Percentiles rank a stretch among this genome's conserved stretches.
phyloP scores from a whole-genome alignment of 345 rosid genomes.

The Carallia pectinifolia region DNA sequence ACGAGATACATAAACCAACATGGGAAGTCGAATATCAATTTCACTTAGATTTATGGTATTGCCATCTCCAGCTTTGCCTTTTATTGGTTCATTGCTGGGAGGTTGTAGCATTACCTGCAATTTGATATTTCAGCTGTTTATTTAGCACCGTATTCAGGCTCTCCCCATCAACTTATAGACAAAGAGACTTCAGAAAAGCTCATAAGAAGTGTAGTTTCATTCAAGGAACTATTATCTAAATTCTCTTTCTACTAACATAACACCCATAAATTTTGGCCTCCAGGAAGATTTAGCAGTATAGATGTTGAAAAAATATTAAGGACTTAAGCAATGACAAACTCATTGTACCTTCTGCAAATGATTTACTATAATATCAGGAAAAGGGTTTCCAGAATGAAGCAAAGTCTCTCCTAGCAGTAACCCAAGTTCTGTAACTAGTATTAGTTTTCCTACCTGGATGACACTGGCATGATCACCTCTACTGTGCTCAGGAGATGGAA shows the following conservation, averaged over 20 bases:
- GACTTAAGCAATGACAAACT: no score
- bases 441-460: slow-evolving; percentile 49
- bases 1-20: slow-evolving; percentile 76
- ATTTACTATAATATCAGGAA: no score
- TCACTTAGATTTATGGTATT: slow-evolving; percentile 49
- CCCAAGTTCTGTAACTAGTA: neutral
- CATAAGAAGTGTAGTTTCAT: no score
- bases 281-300: neutral
- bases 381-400: no score
- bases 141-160: neutral
- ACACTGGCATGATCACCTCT: slow-evolving; percentile 81
- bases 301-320: no score
- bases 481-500: slow-evolving; percentile 53
- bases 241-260: neutral
- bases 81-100: slow-evolving; percentile 46
- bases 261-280: neutral
- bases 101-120: slow-evolving; percentile 76
- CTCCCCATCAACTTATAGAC: neutral
- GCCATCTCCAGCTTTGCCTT: slow-evolving; percentile 32
- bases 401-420: no score
- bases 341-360: no score
- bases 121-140: slow-evolving; percentile 10
- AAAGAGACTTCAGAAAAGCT: neutral
- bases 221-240: neutral
- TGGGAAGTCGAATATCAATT: slow-evolving; percentile 74